phyloP scores from a whole-genome alignment of 2,329 filamentous ascomycete species.

The Myriosclerotinia duriaeana region DNA sequence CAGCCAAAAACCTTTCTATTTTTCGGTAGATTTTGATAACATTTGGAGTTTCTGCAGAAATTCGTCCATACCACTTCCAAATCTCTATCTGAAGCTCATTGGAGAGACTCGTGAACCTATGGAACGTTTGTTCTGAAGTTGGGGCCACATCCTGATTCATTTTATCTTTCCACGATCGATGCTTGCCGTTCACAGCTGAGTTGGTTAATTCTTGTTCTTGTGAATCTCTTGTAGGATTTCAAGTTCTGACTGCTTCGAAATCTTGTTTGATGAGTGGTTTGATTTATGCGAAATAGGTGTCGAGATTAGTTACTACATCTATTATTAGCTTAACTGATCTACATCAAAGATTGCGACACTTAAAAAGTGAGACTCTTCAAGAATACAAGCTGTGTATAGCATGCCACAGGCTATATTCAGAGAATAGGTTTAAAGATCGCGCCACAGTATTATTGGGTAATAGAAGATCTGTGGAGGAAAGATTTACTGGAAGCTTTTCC shows the following conservation, averaged over 20 bases:
- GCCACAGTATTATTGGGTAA: neutral
- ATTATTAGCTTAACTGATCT: neutral
- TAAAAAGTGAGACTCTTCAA: accelerated
- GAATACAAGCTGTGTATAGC: no score
- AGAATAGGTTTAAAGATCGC: neutral
- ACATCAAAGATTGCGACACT: neutral
- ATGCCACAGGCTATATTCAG: no score
- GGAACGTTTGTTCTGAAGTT: neutral
- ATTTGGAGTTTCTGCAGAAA: neutral
- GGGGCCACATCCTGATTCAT: neutral
- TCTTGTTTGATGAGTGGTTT: accelerated
- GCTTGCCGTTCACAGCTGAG: neutral
- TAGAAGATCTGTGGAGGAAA: neutral
- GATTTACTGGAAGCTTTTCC: neutral
- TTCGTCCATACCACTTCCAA: slow-evolving; percentile 12
- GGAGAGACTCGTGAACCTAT: neutral
- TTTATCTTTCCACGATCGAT: neutral
- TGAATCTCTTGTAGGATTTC: neutral
- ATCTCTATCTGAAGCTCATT: neutral
- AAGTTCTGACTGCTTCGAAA: accelerated
- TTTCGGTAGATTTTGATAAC: neutral
- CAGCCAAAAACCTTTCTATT: neutral
- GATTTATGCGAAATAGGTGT: neutral
- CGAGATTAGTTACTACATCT: neutral
- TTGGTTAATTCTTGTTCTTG: neutral